phyloP scores from a whole-genome alignment of 23 red algal species.

The Gracilariopsis chorda region DNA sequence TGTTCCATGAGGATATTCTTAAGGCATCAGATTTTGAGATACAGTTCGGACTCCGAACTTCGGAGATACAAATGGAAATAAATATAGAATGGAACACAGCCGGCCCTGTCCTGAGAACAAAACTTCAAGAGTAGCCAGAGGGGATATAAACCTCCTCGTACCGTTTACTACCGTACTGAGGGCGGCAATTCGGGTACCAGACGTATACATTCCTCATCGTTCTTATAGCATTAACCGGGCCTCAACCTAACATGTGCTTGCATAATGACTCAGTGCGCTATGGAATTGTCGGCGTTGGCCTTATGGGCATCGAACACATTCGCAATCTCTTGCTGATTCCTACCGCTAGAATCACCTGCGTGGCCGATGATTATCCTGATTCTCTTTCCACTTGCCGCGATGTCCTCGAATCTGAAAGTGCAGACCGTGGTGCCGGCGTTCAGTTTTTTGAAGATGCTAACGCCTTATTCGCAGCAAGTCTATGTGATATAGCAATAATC shows the following conservation, averaged over 20 bases:
- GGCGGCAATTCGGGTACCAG: too few relatives aligned
- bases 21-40: too few relatives aligned
- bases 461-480: constrained; percentile 35
- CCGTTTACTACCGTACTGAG: too few relatives aligned
- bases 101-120: too few relatives aligned
- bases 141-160: too few relatives aligned
- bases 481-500: constrained; percentile 61
- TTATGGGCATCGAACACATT: constrained; percentile 74
- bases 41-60: too few relatives aligned
- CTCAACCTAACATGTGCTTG: neutral
- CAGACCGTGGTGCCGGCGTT: neutral
- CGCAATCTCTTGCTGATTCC: constrained; percentile 40
- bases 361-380: constrained; percentile 53
- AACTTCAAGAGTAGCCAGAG: too few relatives aligned
- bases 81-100: too few relatives aligned
- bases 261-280: neutral
- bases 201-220: too few relatives aligned
- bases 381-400: constrained; percentile 18
- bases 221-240: too few relatives aligned
- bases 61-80: too few relatives aligned
- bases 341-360: constrained; percentile 19
- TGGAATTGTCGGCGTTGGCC: constrained; percentile 58
- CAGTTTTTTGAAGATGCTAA: neutral
- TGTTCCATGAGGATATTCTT: too few relatives aligned
- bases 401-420: neutral